Percentiles rank a stretch among this genome's conserved stretches.
phyloP scores from a whole-genome alignment of 352 stramenopile genomes.

The Phytophthora pini region DNA sequence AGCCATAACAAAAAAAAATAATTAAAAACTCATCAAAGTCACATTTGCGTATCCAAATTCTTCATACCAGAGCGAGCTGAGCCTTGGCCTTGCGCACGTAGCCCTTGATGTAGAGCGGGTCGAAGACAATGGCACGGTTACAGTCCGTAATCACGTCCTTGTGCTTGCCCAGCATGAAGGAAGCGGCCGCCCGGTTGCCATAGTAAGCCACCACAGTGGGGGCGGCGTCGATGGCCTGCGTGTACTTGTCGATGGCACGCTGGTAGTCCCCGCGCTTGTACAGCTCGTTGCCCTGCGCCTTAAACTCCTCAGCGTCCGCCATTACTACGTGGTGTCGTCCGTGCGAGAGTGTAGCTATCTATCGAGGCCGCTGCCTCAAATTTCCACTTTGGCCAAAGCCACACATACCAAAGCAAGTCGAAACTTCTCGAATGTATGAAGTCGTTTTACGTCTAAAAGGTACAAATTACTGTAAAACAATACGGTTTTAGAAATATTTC shows the following conservation, averaged over 20 bases:
- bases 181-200: conserved; percentile 91
- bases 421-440: too few species aligned
- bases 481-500: conserved; percentile 38
- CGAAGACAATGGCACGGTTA: conserved; percentile 90
- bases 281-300: conserved; percentile 90
- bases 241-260: conserved; percentile 91
- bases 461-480: too few species aligned
- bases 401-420: conserved; percentile 4
- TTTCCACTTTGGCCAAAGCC: conserved; percentile 17
- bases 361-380: conserved; percentile 22
- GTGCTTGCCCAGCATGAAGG: conserved; percentile 91
- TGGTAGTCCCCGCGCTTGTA: conserved; percentile 94
- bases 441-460: too few species aligned
- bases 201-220: conserved; percentile 89
- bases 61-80: conserved; percentile 72
- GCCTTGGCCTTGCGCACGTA: conserved; percentile 92
- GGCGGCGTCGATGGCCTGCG: conserved; percentile 89
- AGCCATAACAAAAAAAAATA: not conserved
- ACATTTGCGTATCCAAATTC: conserved; percentile 6
- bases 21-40: conserved; percentile 1
- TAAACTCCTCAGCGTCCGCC: conserved; percentile 81
- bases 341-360: conserved; percentile 11
- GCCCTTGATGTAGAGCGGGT: conserved; percentile 90
- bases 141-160: conserved; percentile 92
- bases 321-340: conserved; percentile 26